Evolutionary conservation across 148 eudicot species (phyloP).

Genomic region (Beta vulgaris): DNA sequence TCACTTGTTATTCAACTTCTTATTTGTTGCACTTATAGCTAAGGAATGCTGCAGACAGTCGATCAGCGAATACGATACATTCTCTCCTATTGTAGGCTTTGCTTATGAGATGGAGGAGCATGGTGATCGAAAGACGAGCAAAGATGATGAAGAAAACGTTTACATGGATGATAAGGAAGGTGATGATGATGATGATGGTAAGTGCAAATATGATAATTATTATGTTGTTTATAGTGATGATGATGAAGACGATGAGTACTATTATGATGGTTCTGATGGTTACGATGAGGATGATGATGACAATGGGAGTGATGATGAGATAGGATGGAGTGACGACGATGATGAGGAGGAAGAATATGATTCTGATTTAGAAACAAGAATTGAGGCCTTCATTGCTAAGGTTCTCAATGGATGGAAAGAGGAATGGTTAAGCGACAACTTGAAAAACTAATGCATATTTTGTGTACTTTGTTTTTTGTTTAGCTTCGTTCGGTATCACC

Average conservation of each 20-base stretch:
- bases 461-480: not conserved
- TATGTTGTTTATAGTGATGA: not conserved
- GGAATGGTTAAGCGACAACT: conserved; percentile 36
- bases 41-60: conserved; percentile 20
- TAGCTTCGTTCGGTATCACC: too few species aligned
- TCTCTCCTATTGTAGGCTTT: conserved; percentile 9
- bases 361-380: conserved; percentile 33
- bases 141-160: conserved; percentile 13
- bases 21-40: conserved; percentile 28
- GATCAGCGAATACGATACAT: conserved; percentile 12
- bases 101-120: conserved; percentile 23
- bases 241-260: conserved; percentile 7
- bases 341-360: conserved; percentile 38
- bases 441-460: not conserved
- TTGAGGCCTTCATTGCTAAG: conserved; percentile 47
- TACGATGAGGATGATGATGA: conserved; percentile 41
- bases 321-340: conserved; percentile 27
- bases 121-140: not conserved
- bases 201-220: not conserved
- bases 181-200: conserved; percentile 6
- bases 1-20: conserved; percentile 25
- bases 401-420: conserved; percentile 49
- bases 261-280: conserved; percentile 35
- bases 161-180: conserved; percentile 15
- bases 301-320: conserved; percentile 30